phyloP scores from a whole-genome alignment of 306 rosid genomes.

The Citrullus colocynthis region DNA sequence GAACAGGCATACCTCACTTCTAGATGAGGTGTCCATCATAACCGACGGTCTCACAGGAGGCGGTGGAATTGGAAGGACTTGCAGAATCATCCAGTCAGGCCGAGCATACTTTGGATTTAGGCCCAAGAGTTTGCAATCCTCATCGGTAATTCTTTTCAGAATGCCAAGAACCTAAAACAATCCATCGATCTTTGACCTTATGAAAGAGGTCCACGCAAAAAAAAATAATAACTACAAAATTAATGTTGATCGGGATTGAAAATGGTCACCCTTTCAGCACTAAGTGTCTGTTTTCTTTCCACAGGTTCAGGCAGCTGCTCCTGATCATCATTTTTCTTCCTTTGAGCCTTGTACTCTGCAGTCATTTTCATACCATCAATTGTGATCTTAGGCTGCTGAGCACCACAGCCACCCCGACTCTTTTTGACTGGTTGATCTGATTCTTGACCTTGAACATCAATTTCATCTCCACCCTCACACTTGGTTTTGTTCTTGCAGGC shows the following conservation, averaged over 20 bases:
- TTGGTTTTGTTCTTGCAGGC: slow-evolving; percentile 85
- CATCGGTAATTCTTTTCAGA: slow-evolving; percentile 84
- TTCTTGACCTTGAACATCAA: slow-evolving; percentile 56
- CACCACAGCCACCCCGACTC: slow-evolving; percentile 97
- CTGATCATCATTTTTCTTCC: slow-evolving; percentile 89
- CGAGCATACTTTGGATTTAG: slow-evolving; percentile 89
- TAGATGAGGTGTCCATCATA: slow-evolving; percentile 98
- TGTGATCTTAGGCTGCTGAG: slow-evolving; percentile 87
- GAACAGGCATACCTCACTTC: slow-evolving; percentile 76
- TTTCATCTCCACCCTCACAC: slow-evolving; percentile 98
- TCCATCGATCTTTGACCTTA: background rate
- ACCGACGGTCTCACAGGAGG: slow-evolving; percentile 99
- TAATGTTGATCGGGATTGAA: background rate
- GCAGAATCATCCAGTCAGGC: slow-evolving; percentile 96
- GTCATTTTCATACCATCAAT: slow-evolving; percentile 90
- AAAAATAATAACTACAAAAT: background rate
- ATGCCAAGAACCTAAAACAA: slow-evolving; percentile 72
- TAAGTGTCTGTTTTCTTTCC: slow-evolving; percentile 92
- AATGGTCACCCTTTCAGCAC: slow-evolving; percentile 69
- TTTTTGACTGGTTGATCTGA: slow-evolving; percentile 67
- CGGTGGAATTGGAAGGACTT: slow-evolving; percentile 99
- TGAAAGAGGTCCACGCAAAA: background rate
- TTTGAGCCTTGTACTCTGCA: slow-evolving; percentile 80
- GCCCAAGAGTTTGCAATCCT: slow-evolving; percentile 80
- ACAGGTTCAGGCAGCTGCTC: slow-evolving; percentile 98